Evolutionary conservation across 371 early-diverging fungal species (phyloP).

Genomic region (Spiromyces aspiralis): DNA sequence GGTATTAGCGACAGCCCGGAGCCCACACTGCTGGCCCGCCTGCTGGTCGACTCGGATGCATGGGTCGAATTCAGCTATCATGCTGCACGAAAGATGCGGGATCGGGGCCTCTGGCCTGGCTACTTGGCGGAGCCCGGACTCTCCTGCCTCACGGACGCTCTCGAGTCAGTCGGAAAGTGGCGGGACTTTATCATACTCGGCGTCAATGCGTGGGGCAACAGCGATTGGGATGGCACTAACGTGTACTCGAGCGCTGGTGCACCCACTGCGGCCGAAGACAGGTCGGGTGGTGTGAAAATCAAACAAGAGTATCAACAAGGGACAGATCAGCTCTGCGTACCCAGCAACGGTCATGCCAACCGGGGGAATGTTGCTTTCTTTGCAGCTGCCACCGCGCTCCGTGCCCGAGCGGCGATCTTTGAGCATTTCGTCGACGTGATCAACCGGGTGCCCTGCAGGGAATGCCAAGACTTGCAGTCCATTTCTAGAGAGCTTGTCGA

Average conservation of each 20-base stretch:
- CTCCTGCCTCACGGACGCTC: slow-evolving; percentile 13
- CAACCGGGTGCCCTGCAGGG: slow-evolving; percentile 25
- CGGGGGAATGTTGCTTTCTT: slow-evolving; percentile 13
- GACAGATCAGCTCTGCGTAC: background rate
- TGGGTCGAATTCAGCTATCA: background rate
- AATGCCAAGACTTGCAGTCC: background rate
- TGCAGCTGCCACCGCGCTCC: slow-evolving; percentile 30
- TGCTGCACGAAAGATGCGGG: background rate
- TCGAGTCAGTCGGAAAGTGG: slow-evolving; percentile 22
- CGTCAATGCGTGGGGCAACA: slow-evolving; percentile 1
- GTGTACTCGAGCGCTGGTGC: background rate
- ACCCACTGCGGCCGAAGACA: background rate
- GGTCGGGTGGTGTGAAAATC: background rate
- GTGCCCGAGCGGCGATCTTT: slow-evolving; percentile 52
- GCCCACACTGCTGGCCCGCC: too few relatives aligned
- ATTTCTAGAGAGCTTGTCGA: background rate
- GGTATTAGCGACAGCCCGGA: too few relatives aligned
- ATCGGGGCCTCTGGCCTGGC: slow-evolving; percentile 8
- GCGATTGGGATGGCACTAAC: background rate
- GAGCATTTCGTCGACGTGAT: slow-evolving; percentile 44
- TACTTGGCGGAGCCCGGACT: slow-evolving; percentile 13
- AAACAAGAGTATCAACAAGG: background rate
- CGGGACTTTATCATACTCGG: slow-evolving; percentile 10
- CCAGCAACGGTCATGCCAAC: slow-evolving; percentile 23
- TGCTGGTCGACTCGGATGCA: background rate